Base-by-base conservation (phyloP, 2,329 filamentous ascomycete species). In the Colletotrichum viniferum region DNA sequence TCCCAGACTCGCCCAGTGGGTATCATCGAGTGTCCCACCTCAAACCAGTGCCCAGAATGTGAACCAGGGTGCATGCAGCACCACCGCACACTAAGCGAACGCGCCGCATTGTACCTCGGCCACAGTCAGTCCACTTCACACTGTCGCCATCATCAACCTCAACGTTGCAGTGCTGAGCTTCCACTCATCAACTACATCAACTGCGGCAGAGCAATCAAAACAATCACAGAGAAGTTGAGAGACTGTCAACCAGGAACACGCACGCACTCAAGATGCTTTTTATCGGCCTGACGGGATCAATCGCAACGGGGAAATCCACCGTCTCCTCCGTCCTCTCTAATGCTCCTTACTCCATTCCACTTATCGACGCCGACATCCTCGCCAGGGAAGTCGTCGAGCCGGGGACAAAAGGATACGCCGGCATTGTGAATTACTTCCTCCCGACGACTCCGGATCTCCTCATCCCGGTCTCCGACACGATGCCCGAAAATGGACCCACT, bases 271-370 rank as follows among this genome's bases (percentile, higher is more conserved):
- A 52, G 10, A 98, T 98, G 97, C 91, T 98, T 64, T 92, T 99
- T 81, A 96, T 99, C 80, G 97, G 97, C 73, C 92, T 99, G 30
- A 99, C 97, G 10, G 97, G 97, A 83, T 98, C 96, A 76, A 98
- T 99, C 82, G 97, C 97, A 76, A 99, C 97, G 7, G 97, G 97
- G 84, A 99, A 99, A 90, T 98, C 96, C 61, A 99, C 96, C 78
- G 96, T 98, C 71, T 98, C 97, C 32, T 89, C 90, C 52, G 90
- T 98, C 79, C 94, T 99, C 80, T 92, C 94, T 66, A 89, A 91
- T 6, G 88, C 94, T 7, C 97, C 96, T 0, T 94, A 98, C 88
- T 93, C 91, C 76, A 90, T 99, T 77, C 96, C 97, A 80, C 90
- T 99, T 79, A 93, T 99, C 87, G 97, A 99, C 83, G 96, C 97